phyloP scores from a whole-genome alignment of 257 asterid genomes.

The Handroanthus guayacan region DNA sequence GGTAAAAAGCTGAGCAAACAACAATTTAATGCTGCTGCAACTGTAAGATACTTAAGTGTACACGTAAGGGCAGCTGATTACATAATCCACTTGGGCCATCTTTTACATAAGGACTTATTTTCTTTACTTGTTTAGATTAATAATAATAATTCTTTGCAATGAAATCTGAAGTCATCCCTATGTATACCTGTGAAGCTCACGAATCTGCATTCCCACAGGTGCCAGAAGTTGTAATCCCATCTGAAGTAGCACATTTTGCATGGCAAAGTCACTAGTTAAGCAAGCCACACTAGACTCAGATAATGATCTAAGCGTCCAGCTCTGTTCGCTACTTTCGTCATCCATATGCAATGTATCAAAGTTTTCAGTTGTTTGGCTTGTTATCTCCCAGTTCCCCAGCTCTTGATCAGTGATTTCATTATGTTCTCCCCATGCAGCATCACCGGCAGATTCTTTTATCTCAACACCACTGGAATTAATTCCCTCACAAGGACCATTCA shows the following conservation, averaged over 20 bases:
- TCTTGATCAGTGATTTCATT: slow-evolving; percentile 47
- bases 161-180: slow-evolving; percentile 8
- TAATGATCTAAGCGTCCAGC: slow-evolving; percentile 89
- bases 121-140: neutral
- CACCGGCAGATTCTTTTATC: slow-evolving; percentile 34
- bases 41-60: neutral
- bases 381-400: slow-evolving; percentile 47
- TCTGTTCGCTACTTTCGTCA: slow-evolving; percentile 88
- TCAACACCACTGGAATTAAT: slow-evolving; percentile 36
- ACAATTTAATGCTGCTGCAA: too few species aligned
- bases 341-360: slow-evolving; percentile 54
- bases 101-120: neutral
- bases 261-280: slow-evolving; percentile 87
- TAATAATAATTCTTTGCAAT: neutral
- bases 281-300: slow-evolving; percentile 97
- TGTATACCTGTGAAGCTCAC: slow-evolving; percentile 88
- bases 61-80: neutral
- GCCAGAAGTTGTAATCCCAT: slow-evolving; percentile 95
- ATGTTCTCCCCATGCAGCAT: slow-evolving; percentile 35
- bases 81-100: neutral
- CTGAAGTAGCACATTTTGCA: slow-evolving; percentile 98
- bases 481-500: neutral
- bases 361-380: slow-evolving; percentile 55
- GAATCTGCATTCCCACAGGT: slow-evolving; percentile 99
- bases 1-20: too few species aligned